phyloP scores from a whole-genome alignment of 306 rosid species.

The Glycine latifolia region DNA sequence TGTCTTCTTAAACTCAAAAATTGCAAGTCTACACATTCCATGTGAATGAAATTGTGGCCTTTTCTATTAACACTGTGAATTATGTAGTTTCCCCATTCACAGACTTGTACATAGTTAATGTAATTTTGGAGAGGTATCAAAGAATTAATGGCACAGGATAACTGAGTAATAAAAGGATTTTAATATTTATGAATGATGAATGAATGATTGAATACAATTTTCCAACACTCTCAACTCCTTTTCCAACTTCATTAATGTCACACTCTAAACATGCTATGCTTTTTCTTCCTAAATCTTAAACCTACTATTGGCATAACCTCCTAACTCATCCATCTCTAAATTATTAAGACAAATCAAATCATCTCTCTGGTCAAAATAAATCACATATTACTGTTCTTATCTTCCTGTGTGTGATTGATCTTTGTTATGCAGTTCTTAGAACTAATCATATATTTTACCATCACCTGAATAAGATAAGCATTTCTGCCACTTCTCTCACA shows the following conservation, averaged over 20 bases:
- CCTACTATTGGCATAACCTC: not conserved
- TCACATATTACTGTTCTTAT: not conserved
- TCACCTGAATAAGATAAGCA: not conserved
- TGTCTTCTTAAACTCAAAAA: not conserved
- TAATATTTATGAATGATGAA: too few species aligned
- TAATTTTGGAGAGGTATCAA: not conserved
- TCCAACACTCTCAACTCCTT: not conserved
- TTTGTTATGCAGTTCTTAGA: not conserved
- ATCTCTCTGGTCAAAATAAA: not conserved
- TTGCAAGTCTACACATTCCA: not conserved
- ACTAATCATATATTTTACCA: not conserved
- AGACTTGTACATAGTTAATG: not conserved
- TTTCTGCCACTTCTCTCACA: not conserved
- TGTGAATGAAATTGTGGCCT: not conserved
- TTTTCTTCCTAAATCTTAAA: constrained; percentile 9
- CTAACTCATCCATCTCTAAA: not conserved
- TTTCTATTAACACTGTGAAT: not conserved
- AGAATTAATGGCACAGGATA: not conserved
- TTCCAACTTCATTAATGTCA: not conserved
- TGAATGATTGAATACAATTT: not conserved
- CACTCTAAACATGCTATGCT: constrained; percentile 2
- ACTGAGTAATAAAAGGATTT: not conserved
- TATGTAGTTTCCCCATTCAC: too few species aligned
- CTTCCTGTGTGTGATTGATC: not conserved
- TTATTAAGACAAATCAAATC: not conserved